Evolutionary conservation across 306 rosid genomes (phyloP), one percentile per base, ranked within the genome.

Genomic region (Vicia villosa): DNA sequence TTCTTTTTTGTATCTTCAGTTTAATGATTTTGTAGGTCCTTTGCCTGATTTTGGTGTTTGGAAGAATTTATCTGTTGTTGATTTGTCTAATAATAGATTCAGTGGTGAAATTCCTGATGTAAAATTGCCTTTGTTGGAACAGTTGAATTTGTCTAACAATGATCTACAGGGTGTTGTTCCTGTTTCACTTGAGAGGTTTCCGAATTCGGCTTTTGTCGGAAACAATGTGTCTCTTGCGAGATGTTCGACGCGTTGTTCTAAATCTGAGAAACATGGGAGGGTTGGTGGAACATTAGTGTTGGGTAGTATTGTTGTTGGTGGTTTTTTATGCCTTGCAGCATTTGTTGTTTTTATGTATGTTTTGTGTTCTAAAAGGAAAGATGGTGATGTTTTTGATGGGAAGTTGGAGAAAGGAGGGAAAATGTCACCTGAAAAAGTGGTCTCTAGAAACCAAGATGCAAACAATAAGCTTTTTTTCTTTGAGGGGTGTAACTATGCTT

Each of bases 381-480:
- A 54, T 49, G 75, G 58, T 38, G 81, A 76, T 38, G 82, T 24
- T 40, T 72, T 85, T 45, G 75, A 81, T 1, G 88, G 84, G 50
- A 87, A 85, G 74, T 68, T 84, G 85, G 82, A 81, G 51, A 92
- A 87, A 20, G 50, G 67, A 61, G 95, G 92, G 30, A 81, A 41
- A 42, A 89, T 92, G 95, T 92, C 97, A 0, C 97, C 97, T 0
- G 97, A 89, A 49, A 91, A 89, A 42, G 75, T 76, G 59, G 88
- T 87, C 10, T 89, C 96, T 0, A 78, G 95, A 81, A 77, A 78
- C 77, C 87, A 81, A 63, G 96, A 89, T 72, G 96, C 90, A 5
- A 84, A 81, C 43, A 92, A 89, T 49, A 85, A 84, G 58, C 71
- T 92, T 69, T 82, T 80, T 42, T 92, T 92, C 89, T 92, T 92